A percentile compares a stretch with the other conserved stretches of the same genome.
phyloP scores from a whole-genome alignment of 257 asterid genomes.

The Solanum ossicruentum region DNA sequence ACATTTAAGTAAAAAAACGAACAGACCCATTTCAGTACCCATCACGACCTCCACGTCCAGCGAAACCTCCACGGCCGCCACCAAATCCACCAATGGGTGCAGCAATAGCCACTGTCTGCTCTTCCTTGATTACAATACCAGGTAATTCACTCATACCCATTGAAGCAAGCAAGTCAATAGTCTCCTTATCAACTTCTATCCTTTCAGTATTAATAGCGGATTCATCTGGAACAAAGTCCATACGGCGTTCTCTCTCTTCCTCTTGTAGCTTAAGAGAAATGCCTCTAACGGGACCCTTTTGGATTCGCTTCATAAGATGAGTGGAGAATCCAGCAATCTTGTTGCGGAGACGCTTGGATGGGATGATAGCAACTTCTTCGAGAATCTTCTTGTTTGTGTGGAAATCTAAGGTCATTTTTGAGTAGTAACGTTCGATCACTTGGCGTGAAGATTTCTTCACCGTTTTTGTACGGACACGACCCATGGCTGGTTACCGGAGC shows the following conservation, averaged over 20 bases:
- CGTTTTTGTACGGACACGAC: constrained; percentile 70
- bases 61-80: constrained; percentile 24
- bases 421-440: constrained; percentile 53
- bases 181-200: constrained; percentile 67
- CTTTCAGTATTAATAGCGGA: constrained; percentile 42
- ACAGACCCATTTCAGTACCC: neutral
- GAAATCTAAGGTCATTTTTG: constrained; percentile 51
- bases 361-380: constrained; percentile 56
- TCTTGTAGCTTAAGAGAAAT: constrained; percentile 68
- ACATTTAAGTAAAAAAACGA: neutral
- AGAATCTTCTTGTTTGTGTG: constrained; percentile 65
- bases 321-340: constrained; percentile 68
- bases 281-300: constrained; percentile 60
- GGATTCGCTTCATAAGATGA: constrained; percentile 66
- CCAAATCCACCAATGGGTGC: constrained; percentile 14
- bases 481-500: constrained; percentile 17
- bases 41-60: neutral
- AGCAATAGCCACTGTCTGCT: constrained; percentile 2
- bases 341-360: constrained; percentile 67
- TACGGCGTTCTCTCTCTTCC: constrained; percentile 72
- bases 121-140: constrained; percentile 34
- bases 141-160: constrained; percentile 59
- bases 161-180: constrained; percentile 38
- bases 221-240: constrained; percentile 62
- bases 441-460: constrained; percentile 68